Evolutionary conservation across 768 basidiomycete genomes (phyloP), one percentile per base, ranked within the genome.

Genomic region (Termitomyces sp.): DNA sequence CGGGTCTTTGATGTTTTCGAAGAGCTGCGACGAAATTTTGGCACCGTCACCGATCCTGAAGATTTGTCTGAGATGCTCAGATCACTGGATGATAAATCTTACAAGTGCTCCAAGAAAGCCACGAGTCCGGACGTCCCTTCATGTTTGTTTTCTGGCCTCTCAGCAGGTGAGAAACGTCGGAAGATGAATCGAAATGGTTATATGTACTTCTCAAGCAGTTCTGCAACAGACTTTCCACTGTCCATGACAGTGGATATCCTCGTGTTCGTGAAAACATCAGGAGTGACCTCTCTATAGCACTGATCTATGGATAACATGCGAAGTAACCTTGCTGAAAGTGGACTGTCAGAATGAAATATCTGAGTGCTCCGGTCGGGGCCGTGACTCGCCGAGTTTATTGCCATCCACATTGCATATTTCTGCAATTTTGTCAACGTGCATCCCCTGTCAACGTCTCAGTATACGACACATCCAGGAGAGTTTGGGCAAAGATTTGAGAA

Each of bases 391-490:
- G 14, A 78, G 62, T 58, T 75, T 75, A 17, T 59, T 54, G 5
- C 65, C 53, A 49, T 76, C 69, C 19, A 73, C 62, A 16, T 63
- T 59, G 49, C 65, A 69, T 29, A 65, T 68, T 27, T 61, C 62
- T 9, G 70, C 74, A 41, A 78, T 75, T 4, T 75, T 71, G 2
- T 68, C 58, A 17, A 73, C 66, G 35, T 79, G 77, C 17, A 75
- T 53, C 2, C 75, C 76, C 73, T 73, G 54, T 19, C 44, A 45
- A 45, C 4, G 6, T 44, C 43, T 44, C 16, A 44, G 21, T 41
- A 41, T 41, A 17, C 21, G 23, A 7, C 10, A n/a, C 7, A 45
- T n/a, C 12, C 17, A 29, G 27, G 4, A n/a, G 9, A n/a, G 38
- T 40, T 8, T 19, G 41, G 19, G 40, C 7, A 7, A 25, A 32